Conservation (phyloP, 345 rosid species). For the Syzygium aqueum region DNA sequence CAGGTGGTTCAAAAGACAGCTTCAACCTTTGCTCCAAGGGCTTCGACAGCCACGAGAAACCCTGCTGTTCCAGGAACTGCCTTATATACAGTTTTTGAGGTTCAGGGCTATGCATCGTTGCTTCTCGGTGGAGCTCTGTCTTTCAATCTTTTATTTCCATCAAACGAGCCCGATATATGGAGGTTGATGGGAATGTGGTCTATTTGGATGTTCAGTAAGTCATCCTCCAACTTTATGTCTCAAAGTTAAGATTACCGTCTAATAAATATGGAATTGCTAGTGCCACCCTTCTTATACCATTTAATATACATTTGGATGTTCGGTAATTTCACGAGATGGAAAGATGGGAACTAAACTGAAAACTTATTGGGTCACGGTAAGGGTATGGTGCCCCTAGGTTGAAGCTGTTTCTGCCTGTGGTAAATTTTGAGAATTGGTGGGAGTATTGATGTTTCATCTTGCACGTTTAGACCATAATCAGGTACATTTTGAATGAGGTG, state of each 20-base stretch:
- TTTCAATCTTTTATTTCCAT: conserved; percentile 81
- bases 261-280: background rate
- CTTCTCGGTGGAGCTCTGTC: conserved; percentile 75
- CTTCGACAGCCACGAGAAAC: conserved; percentile 79
- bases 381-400: background rate
- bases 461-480: background rate
- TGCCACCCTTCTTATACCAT: background rate
- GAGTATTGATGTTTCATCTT: background rate
- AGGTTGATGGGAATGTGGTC: conserved; percentile 99
- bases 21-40: conserved; percentile 92
- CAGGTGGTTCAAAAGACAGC: conserved; percentile 94
- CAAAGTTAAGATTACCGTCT: background rate
- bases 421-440: background rate
- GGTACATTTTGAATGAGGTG: background rate
- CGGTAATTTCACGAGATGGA: background rate
- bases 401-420: background rate
- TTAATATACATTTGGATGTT: no score
- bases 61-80: conserved; percentile 87
- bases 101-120: conserved; percentile 79
- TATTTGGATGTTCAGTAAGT: conserved; percentile 98
- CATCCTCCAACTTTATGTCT: background rate
- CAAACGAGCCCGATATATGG: conserved; percentile 87
- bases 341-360: background rate
- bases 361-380: background rate
- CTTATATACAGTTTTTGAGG: conserved; percentile 82